Evolutionary conservation across 139 green algal genomes (phyloP), one percentile per base, ranked within the genome.

Genomic region (Auxenochlorella protothecoides): DNA sequence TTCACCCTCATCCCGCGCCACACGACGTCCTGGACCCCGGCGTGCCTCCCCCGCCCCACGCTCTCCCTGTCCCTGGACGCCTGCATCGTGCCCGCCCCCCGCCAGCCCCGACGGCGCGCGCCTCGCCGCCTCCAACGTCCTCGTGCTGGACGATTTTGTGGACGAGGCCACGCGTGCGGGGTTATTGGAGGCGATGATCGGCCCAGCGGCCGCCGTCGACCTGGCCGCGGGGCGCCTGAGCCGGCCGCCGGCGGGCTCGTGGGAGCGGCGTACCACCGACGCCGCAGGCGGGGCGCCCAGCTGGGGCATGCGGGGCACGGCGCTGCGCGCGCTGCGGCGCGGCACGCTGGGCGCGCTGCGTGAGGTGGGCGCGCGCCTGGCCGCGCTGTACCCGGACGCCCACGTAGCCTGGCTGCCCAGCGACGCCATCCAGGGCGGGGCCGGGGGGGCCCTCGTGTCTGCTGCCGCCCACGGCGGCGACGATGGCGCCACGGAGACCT

Each of bases 331-430:
- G 66, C 74, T 96, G 53, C 79, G 79, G 0, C 13, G 53, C 2
- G 55, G 12, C 4, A 15, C 53, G 6, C 64, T 87, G 51, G 69
- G 64, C 4, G 86, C 87, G 6, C 78, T 87, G 76, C 72, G 83
- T 13, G 90, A 96, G 81, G 77, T 95, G 53, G 87, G 95, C 16
- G 73, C 74, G 5, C 76, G 89, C 16, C 74, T 95, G 69, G 65
- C 62, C 59, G 69, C 68, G 72, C 81, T 96, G 6, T 95, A 92
- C 67, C 86, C 89, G 8, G 84, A 92, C 53, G 79, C 71, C 10
- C 61, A 81, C 63, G 90, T 95, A 12, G 78, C 80, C 4, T 85
- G 90, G 77, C 88, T 95, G 84, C 89, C 89, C 3, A 87, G 85
- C 0, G 70, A 90, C 3, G 63, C 68, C 6, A 92, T 92, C 15